Base-by-base conservation (phyloP, 768 basidiomycete genomes). In the Cystobasidium ongulense region DNA sequence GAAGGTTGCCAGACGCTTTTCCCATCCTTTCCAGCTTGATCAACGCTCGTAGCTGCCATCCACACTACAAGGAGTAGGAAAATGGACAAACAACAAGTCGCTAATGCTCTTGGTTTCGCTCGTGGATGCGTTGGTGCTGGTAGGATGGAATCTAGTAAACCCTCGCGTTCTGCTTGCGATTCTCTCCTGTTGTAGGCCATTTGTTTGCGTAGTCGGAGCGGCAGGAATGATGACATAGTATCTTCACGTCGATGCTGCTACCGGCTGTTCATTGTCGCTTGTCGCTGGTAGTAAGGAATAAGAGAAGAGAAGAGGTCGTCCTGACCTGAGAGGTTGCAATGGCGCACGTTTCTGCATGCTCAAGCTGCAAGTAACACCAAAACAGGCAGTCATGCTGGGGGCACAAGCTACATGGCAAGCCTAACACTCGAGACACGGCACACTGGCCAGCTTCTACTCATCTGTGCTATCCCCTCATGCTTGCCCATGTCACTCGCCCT, bases 71-170 rank as follows among this genome's bases (percentile, higher is more conserved):
- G 50, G 7, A 71, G 52, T 7, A 71, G 17, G 41, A 71, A 71
- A 52, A 71, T 39, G 11, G 68, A 11, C 5, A 71, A 15, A 5
- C 35, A 46, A 36, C 53, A 36, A 21, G 54, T 33, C n/a, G 36
- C 43, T 35, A 71, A 41, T 23, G 54, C 54, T 35, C 68, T 52
- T 27, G 23, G 21, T 21, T 25, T 36, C 36, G 68, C 33, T 29
- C 68, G 50, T n/a, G 68, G 68, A 59, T 71, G 68, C 23, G 68
- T 71, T 25, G 68, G 68, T 29, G 33, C 8, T 21, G 68, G 68
- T 21, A 71, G 53, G 8, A 71, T n/a, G 10, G 68, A 52, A n/a
- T 71, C 68, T 46, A 71, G 68, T 11, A 71, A 31, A 8, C 23
- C n/a, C 53, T 71, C 68, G 17, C 63, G 36, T 38, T 46, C 63